Evolutionary conservation across 2,329 filamentous ascomycete species (phyloP).

Genomic region (Kalaharituber pfeilii): DNA sequence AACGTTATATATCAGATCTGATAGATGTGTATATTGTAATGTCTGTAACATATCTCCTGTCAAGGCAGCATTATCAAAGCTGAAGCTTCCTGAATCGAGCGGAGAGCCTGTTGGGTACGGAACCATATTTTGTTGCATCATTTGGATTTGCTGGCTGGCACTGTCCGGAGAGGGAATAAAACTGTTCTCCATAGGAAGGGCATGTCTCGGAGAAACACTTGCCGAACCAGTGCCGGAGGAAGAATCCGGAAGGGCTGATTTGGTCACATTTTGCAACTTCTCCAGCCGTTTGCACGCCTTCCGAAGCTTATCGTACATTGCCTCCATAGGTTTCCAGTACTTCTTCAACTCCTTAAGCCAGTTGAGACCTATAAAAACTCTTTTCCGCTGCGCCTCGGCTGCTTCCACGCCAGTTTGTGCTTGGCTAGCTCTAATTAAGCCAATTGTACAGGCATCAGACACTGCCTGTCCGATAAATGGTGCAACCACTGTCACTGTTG

Average conservation of each 20-base stretch:
- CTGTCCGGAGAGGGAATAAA: slow-evolving; percentile 16
- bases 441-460: slow-evolving; percentile 18
- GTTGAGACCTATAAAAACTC: slow-evolving; percentile 12
- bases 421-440: slow-evolving; percentile 12
- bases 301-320: slow-evolving; percentile 16
- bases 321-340: slow-evolving; percentile 18
- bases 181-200: slow-evolving; percentile 5
- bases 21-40: background rate
- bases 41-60: slow-evolving; percentile 5
- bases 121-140: slow-evolving; percentile 7
- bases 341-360: slow-evolving; percentile 17
- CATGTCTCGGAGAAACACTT: slow-evolving; percentile 7
- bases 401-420: slow-evolving; percentile 11
- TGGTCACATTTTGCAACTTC: background rate
- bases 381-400: slow-evolving; percentile 10
- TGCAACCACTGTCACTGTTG: slow-evolving; percentile 16
- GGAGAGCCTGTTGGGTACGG: slow-evolving; percentile 13
- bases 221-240: background rate
- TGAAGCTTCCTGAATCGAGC: slow-evolving; percentile 8
- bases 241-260: background rate
- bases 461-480: slow-evolving; percentile 19
- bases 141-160: slow-evolving; percentile 6
- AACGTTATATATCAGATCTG: slow-evolving; percentile 3
- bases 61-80: slow-evolving; percentile 3
- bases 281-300: slow-evolving; percentile 8